Evolutionary conservation across 1,284 basidiomycete genomes (phyloP).

Genomic region (Caloboletus firmus): DNA sequence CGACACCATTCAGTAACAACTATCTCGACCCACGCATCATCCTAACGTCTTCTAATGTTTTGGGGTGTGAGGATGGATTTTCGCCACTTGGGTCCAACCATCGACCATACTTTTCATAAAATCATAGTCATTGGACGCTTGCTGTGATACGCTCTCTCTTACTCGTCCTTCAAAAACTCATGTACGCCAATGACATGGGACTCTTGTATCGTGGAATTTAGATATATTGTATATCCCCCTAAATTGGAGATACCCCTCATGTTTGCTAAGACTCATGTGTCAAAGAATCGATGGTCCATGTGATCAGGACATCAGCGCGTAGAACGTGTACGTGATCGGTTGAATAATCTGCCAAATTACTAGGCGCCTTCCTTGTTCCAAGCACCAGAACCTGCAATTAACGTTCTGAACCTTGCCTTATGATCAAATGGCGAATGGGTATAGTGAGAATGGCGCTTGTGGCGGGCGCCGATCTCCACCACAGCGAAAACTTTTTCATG

Average conservation of each 20-base stretch:
- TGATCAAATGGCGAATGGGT: not conserved
- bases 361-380: not conserved
- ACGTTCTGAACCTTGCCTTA: not conserved
- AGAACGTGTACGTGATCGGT: conserved; percentile 19
- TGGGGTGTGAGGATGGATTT: conserved; percentile 29
- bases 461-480: not conserved
- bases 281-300: not conserved
- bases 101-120: conserved; percentile 20
- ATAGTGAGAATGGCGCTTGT: not conserved
- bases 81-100: conserved; percentile 22
- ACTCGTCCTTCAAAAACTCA: not conserved
- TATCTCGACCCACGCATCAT: conserved; percentile 33
- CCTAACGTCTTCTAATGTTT: conserved; percentile 20
- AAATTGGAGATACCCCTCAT: conserved; percentile 27
- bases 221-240: conserved; percentile 26
- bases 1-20: conserved; percentile 24
- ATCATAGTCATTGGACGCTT: not conserved
- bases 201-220: conserved; percentile 18
- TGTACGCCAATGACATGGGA: conserved; percentile 10
- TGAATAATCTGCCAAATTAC: not conserved
- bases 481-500: not conserved
- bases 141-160: not conserved
- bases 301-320: not conserved
- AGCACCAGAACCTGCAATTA: not conserved
- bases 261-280: not conserved